Evolutionary conservation across 441 rosid species (phyloP).

Genomic region (Erodium texanum): DNA sequence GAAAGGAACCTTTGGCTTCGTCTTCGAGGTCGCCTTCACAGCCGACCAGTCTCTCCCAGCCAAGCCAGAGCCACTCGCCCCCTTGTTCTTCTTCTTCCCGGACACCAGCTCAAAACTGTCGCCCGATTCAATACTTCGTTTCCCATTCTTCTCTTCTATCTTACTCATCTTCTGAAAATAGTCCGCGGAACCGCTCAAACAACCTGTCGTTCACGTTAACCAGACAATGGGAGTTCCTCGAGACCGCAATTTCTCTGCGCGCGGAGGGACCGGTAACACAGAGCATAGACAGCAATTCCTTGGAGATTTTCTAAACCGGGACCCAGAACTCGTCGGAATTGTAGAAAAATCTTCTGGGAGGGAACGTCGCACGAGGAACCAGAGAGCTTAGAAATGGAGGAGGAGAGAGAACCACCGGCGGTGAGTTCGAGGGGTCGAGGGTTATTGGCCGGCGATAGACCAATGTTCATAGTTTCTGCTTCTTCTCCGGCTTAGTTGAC

Average conservation of each 20-base stretch:
- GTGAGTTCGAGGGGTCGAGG: not conserved
- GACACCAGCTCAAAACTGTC: not conserved
- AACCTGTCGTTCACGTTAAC: slow-evolving; percentile 48
- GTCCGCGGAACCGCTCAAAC: slow-evolving; percentile 40
- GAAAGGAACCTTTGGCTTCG: slow-evolving; percentile 60
- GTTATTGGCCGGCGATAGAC: not conserved
- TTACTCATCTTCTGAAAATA: slow-evolving; percentile 29
- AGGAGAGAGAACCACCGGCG: not conserved
- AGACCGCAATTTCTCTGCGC: not conserved
- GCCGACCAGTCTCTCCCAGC: slow-evolving; percentile 17
- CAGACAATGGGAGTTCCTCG: not conserved
- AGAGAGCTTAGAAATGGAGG: not conserved
- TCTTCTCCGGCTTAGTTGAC: not conserved
- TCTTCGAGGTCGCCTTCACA: slow-evolving; percentile 50
- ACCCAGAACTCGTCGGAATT: not conserved
- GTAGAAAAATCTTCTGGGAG: not conserved
- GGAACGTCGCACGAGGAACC: not conserved
- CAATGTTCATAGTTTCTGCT: not conserved
- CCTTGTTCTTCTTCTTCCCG: not conserved
- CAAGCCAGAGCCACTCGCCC: slow-evolving; percentile 5
- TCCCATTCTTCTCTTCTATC: slow-evolving; percentile 34
- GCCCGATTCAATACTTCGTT: not conserved
- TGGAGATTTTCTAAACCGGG: not conserved
- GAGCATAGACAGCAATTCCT: not conserved
- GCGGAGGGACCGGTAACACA: not conserved